Evolutionary conservation across 2,329 filamentous ascomycete species (phyloP), one percentile per base, ranked within the genome.

Genomic region (Purpureocillium takamizusanense): DNA sequence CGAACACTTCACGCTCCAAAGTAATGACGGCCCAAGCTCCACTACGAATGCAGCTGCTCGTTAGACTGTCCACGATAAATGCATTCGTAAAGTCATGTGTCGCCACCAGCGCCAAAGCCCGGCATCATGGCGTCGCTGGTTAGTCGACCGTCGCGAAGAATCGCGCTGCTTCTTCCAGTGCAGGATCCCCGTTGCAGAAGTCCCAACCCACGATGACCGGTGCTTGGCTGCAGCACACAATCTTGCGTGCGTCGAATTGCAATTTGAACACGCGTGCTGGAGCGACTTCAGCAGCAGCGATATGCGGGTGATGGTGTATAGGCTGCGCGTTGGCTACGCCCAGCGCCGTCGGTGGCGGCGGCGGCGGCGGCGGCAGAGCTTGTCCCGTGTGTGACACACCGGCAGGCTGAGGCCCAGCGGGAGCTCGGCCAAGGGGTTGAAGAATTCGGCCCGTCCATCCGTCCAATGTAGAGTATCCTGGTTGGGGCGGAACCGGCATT

Each of bases 141-240:
- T 47, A 63, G 39, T 63, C 72, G 31, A 81, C 66, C 3, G 74
- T 70, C 38, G 72, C 79, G 56, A 94, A 95, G 55, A 94, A 94
- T 28, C 76, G 74, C 46, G 79, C 78, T 7, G 83, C 85, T 54
- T 86, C 81, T 39, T 86, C 77, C 38, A 95, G 74, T 49, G 94
- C 83, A 39, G 74, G 62, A 47, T 98, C 89, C 4, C 78, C 83
- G 49, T 88, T 86, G 42, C 88, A 92, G 70, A 97, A 98, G 60
- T 98, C 92, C 92, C 92, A 98, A 0, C 89, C 92, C 1, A 97
- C 87, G 53, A 98, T 97, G 13, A 83, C 79, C 30, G 81, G 81
- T 40, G 92, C 87, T 59, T 97, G 89, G 46, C 85, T 92, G 57
- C 90, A 95, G 65, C 89, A 95, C 39, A 98, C 83, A 49, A 98